Percentiles rank a stretch among this genome's conserved stretches.
Evolutionary conservation across 2,329 filamentous ascomycete species (phyloP).

Genomic region (Capronia coronata): DNA sequence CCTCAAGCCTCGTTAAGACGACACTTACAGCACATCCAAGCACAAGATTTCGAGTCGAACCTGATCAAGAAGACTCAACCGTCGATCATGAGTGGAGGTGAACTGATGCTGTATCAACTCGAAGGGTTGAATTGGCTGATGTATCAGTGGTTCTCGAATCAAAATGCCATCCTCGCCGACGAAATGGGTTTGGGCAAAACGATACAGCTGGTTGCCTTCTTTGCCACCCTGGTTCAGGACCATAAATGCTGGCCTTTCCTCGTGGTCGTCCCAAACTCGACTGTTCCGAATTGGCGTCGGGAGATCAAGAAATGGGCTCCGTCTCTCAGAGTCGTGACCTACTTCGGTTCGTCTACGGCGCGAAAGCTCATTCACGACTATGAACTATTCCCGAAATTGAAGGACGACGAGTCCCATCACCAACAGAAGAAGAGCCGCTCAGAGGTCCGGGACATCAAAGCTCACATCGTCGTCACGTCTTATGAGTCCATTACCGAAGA

Average conservation of each 20-base stretch:
- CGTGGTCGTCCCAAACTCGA: constrained; percentile 88
- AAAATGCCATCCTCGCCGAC: constrained; percentile 87
- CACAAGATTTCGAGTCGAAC: constrained; percentile 57
- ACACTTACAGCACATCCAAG: constrained; percentile 62
- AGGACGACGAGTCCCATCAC: constrained; percentile 33
- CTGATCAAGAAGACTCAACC: constrained; percentile 69
- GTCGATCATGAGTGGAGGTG: constrained; percentile 63
- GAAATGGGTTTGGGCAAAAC: constrained; percentile 99
- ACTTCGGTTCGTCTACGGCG: constrained; percentile 70
- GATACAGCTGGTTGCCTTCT: constrained; percentile 79
- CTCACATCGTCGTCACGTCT: constrained; percentile 89
- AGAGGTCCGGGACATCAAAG: constrained; percentile 58
- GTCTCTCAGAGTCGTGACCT: constrained; percentile 78
- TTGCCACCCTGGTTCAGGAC: constrained; percentile 65
- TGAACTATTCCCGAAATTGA: constrained; percentile 69
- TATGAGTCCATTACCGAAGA: constrained; percentile 82
- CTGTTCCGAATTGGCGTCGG: constrained; percentile 93
- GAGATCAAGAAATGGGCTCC: constrained; percentile 95
- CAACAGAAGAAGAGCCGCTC: constrained; percentile 18
- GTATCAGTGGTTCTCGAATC: constrained; percentile 73
- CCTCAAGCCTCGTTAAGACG: constrained; percentile 52
- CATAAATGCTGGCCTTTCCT: constrained; percentile 83
- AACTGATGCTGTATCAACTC: constrained; percentile 88
- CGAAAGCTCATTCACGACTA: constrained; percentile 72
- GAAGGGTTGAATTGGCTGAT: constrained; percentile 94